phyloP scores from a whole-genome alignment of 495 filamentous ascomycete species.

The Tuber magnatum region DNA sequence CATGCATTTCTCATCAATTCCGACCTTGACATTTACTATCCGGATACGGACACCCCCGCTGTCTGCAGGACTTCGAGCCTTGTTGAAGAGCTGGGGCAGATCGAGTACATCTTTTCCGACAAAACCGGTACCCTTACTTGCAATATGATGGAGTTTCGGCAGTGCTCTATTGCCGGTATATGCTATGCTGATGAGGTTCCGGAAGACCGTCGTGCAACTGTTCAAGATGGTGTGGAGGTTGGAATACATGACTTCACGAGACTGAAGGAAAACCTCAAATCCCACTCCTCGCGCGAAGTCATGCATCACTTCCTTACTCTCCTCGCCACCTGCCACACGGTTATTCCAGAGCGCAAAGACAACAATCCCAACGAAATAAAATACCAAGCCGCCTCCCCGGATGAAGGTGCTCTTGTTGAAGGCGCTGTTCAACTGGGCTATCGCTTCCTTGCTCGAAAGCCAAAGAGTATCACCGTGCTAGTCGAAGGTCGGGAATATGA shows the following conservation, averaged over 20 bases:
- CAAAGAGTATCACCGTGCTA: constrained; percentile 71
- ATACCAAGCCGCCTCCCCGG: constrained; percentile 95
- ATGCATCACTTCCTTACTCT: constrained; percentile 90
- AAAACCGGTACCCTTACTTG: constrained; percentile 99
- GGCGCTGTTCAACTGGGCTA: constrained; percentile 82
- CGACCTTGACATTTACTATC: constrained; percentile 96
- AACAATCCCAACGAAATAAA: constrained; percentile 75
- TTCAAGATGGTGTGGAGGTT: constrained; percentile 64
- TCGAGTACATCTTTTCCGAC: constrained; percentile 98
- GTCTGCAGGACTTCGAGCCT: constrained; percentile 93
- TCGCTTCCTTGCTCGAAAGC: constrained; percentile 81
- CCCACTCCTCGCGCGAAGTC: constrained; percentile 56
- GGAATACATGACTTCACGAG: constrained; percentile 84
- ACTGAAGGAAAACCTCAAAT: constrained; percentile 64
- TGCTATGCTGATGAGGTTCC: constrained; percentile 91
- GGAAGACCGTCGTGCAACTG: constrained; percentile 76
- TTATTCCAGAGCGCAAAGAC: constrained; percentile 82
- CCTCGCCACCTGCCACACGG: constrained; percentile 88
- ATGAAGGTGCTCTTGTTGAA: constrained; percentile 93
- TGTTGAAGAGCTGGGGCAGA: constrained; percentile 95
- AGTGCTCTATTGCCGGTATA: constrained; percentile 84
- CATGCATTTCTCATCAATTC: constrained; percentile 95
- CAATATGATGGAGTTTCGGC: constrained; percentile 98
- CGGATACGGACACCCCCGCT: constrained; percentile 87
- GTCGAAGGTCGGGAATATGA: constrained; percentile 64